Conservation (phyloP, 2,329 filamentous ascomycete species). For the Aspergillus sp. region DNA sequence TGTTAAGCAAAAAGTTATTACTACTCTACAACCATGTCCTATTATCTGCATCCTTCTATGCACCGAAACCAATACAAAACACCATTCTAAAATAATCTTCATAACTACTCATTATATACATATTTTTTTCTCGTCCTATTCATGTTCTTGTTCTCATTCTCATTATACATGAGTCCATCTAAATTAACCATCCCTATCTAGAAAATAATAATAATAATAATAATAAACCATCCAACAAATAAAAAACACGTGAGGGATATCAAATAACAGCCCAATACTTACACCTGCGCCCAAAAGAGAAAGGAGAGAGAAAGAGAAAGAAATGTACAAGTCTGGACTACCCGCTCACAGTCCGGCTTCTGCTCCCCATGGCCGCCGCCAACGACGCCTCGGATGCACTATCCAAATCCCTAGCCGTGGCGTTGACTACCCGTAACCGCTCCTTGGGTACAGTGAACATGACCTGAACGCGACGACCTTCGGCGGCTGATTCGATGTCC, state of each 20-base stretch:
- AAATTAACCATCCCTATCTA: background rate
- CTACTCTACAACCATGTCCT: too few species aligned
- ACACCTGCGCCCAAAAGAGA: background rate
- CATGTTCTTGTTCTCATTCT: background rate
- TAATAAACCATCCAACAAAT: background rate
- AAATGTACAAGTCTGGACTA: background rate
- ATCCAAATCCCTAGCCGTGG: conserved; percentile 38
- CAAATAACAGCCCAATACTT: background rate
- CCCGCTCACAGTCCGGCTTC: conserved; percentile 6
- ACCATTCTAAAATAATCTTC: too few species aligned
- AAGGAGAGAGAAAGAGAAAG: background rate
- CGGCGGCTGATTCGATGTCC: conserved; percentile 67
- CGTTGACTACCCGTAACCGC: conserved; percentile 81
- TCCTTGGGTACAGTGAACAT: conserved; percentile 93
- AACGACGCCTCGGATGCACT: conserved; percentile 21
- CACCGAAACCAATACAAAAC: too few species aligned
- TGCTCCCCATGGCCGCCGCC: conserved; percentile 11
- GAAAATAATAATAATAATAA: background rate
- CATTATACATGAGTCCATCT: background rate
- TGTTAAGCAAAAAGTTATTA: too few species aligned
- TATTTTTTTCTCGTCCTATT: too few species aligned
- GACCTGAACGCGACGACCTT: conserved; percentile 64
- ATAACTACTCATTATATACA: too few species aligned
- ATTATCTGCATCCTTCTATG: too few species aligned
- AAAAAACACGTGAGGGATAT: background rate